phyloP scores from a whole-genome alignment of 495 filamentous ascomycete species.

The Letharia lupina region DNA sequence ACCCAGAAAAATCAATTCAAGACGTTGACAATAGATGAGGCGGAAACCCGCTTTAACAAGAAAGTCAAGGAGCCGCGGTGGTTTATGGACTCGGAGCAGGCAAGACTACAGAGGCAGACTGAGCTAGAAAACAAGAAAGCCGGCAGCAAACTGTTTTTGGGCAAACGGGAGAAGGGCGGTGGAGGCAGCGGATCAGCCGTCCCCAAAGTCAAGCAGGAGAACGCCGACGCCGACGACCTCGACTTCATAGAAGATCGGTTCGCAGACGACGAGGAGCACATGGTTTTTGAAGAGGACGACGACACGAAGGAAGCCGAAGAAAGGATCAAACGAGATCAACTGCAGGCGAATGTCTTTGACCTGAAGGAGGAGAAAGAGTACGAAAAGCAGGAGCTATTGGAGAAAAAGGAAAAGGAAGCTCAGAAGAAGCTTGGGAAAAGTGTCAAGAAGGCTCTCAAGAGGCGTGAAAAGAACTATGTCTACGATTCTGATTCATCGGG shows the following conservation, averaged over 20 bases:
- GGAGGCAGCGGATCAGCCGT: slow-evolving; percentile 20
- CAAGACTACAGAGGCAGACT: slow-evolving; percentile 39
- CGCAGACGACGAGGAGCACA: slow-evolving; percentile 83
- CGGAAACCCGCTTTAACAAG: slow-evolving; percentile 70
- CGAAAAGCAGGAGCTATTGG: slow-evolving; percentile 65
- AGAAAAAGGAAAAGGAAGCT: slow-evolving; percentile 59
- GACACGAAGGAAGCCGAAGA: slow-evolving; percentile 81
- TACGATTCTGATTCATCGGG: slow-evolving; percentile 68
- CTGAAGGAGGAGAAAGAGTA: slow-evolving; percentile 78
- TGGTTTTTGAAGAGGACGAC: slow-evolving; percentile 74
- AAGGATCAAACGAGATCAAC: slow-evolving; percentile 77
- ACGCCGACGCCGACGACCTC: slow-evolving; percentile 50
- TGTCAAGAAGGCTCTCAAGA: slow-evolving; percentile 68
- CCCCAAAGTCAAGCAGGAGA: slow-evolving; percentile 44
- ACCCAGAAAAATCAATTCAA: slow-evolving; percentile 75
- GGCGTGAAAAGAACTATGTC: slow-evolving; percentile 73
- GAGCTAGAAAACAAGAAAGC: slow-evolving; percentile 37
- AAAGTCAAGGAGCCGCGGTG: slow-evolving; percentile 64
- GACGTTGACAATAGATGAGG: slow-evolving; percentile 71
- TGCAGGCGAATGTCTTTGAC: slow-evolving; percentile 79
- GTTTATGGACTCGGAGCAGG: slow-evolving; percentile 61
- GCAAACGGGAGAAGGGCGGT: slow-evolving; percentile 29
- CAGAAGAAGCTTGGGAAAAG: slow-evolving; percentile 62
- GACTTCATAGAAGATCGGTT: slow-evolving; percentile 62
- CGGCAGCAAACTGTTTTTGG: slow-evolving; percentile 23